Percentiles rank a stretch among this genome's conserved stretches.
Conservation (phyloP, 805 yeast genomes). For the baker's yeast (Saccharomyces cerevisiae) region DNA sequence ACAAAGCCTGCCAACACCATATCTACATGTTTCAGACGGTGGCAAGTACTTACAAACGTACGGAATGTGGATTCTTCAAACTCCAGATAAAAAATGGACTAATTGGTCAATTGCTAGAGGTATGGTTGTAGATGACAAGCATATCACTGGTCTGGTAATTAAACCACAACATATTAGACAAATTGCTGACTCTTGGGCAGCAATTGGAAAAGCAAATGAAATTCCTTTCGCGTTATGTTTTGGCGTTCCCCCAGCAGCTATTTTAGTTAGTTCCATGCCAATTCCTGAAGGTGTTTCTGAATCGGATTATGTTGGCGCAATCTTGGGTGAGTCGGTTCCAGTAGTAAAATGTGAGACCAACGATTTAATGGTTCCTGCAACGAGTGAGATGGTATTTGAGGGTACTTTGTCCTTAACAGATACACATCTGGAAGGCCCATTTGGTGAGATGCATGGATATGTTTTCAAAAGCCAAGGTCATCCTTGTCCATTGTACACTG, state of each 20-base stretch:
- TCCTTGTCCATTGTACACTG: constrained; percentile 24
- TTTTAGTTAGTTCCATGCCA: constrained; percentile 21
- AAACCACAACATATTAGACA: constrained; percentile 24
- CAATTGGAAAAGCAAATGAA: constrained; percentile 17
- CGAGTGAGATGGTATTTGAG: constrained; percentile 23
- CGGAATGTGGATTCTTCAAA: constrained; percentile 23
- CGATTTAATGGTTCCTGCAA: constrained; percentile 22
- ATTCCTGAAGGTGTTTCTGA: constrained; percentile 16
- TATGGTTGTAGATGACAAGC: constrained; percentile 19
- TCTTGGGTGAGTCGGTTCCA: constrained; percentile 23
- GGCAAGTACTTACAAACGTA: constrained; percentile 26
- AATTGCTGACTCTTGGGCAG: constrained; percentile 21
- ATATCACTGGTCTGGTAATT: constrained; percentile 23
- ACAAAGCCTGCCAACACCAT: constrained; percentile 17
- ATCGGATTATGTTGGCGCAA: constrained; percentile 21
- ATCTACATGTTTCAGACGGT: constrained; percentile 20
- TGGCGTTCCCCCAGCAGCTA: constrained; percentile 29
- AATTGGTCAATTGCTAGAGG: constrained; percentile 29
- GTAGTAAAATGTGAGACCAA: constrained; percentile 20
- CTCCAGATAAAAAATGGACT: constrained; percentile 25
- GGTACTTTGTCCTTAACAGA: constrained; percentile 17
- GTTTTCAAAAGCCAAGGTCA: constrained; percentile 18
- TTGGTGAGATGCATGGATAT: constrained; percentile 30
- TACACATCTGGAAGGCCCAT: constrained; percentile 22
- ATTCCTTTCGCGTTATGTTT: constrained; percentile 23